phyloP scores from a whole-genome alignment of 2,329 filamentous ascomycete species.

The Eutypella sp. region DNA sequence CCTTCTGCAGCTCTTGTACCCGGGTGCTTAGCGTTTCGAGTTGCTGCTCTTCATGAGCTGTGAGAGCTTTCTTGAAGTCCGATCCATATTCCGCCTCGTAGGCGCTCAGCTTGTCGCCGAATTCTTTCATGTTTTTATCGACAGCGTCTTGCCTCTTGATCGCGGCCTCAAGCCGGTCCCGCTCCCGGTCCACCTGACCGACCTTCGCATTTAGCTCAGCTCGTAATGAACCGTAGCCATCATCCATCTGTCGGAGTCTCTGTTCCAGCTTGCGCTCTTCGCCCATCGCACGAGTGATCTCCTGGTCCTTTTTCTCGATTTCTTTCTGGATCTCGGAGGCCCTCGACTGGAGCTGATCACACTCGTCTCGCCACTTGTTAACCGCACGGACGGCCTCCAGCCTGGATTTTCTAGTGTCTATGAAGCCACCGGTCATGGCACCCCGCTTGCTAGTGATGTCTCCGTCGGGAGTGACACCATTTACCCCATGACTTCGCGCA shows the following conservation, averaged over 20 bases:
- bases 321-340: conserved; percentile 62
- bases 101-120: conserved; percentile 69
- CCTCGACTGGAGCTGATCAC: conserved; percentile 61
- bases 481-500: conserved; percentile 83
- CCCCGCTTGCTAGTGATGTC: conserved; percentile 94
- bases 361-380: conserved; percentile 68
- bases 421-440: conserved; percentile 90
- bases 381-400: conserved; percentile 78
- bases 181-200: conserved; percentile 68
- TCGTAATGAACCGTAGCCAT: conserved; percentile 74
- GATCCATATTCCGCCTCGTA: conserved; percentile 77
- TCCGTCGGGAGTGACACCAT: conserved; percentile 90
- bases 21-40: conserved; percentile 65
- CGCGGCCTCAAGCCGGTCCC: conserved; percentile 69
- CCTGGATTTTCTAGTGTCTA: conserved; percentile 80
- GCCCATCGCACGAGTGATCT: conserved; percentile 81
- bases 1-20: conserved; percentile 69
- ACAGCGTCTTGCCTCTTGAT: conserved; percentile 60
- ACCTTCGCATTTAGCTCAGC: conserved; percentile 72
- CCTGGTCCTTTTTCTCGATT: conserved; percentile 76
- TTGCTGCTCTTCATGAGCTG: conserved; percentile 73
- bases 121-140: conserved; percentile 67
- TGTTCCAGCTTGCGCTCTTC: conserved; percentile 81
- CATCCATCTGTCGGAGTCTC: conserved; percentile 69
- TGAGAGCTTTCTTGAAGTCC: conserved; percentile 89